Conservation (phyloP, 345 rosid species). For the Zanthoxylum bungeanum region DNA sequence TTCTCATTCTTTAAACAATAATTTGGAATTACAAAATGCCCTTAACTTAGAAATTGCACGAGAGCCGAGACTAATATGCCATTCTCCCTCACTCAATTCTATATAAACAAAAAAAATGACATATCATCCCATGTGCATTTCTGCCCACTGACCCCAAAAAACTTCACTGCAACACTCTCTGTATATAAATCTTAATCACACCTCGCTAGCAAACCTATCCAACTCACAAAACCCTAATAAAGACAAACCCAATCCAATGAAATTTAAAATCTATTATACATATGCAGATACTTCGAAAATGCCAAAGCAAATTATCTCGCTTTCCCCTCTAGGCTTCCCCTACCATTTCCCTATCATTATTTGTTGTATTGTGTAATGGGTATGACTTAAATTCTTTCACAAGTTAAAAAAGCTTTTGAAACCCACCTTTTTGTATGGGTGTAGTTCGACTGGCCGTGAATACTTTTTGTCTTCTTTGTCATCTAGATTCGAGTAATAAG, state of each 20-base stretch:
- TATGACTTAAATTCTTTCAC: conserved; percentile 23
- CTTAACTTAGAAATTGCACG: conserved; percentile 19
- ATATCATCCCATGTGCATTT: conserved; percentile 52
- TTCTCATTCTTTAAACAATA: conserved; percentile 31
- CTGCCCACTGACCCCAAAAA: conserved; percentile 22
- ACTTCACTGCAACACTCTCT: conserved; percentile 3
- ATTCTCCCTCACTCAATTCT: conserved; percentile 33
- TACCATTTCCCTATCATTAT: neutral
- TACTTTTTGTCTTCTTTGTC: too few species aligned
- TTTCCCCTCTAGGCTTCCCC: conserved; percentile 20
- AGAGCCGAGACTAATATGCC: conserved; percentile 32
- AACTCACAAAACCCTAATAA: conserved; percentile 29
- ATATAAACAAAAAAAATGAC: conserved; percentile 35
- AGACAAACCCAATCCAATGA: conserved; percentile 34
- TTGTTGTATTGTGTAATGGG: conserved; percentile 10
- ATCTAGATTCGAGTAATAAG: too few species aligned
- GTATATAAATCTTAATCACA: conserved; percentile 13
- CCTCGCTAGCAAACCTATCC: conserved; percentile 25
- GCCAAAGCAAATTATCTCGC: conserved; percentile 33
- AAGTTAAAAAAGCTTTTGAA: too few species aligned
- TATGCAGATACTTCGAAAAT: conserved; percentile 21
- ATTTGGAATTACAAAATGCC: conserved; percentile 42
- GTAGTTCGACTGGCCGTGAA: too few species aligned
- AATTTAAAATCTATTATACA: conserved; percentile 28
- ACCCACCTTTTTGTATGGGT: too few species aligned